These are phyloP conservation scores for Helicocarpus griseus DNA, from an alignment of 2,329 filamentous ascomycete species.

Conservation along the genomic window DNA sequence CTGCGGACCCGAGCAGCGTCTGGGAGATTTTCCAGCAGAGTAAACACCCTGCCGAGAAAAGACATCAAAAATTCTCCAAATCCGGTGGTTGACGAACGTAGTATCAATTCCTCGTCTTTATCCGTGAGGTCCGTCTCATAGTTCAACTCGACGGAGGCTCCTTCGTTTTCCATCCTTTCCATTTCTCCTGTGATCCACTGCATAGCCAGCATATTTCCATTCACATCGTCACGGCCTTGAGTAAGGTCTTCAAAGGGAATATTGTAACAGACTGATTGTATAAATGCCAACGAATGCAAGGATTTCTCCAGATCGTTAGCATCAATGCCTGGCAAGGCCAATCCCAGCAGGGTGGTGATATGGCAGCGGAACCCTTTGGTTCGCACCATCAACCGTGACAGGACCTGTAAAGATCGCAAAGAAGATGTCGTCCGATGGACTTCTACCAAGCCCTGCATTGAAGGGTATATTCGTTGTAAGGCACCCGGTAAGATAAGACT, in stretches of 20 bases:
- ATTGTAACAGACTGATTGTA: constrained; percentile 91
- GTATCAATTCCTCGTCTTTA: constrained; percentile 74
- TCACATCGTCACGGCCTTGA: constrained; percentile 55
- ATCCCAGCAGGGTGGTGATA: constrained; percentile 82
- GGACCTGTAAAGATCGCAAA: constrained; percentile 80
- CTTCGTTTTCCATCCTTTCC: constrained; percentile 83
- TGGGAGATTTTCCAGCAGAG: constrained; percentile 85
- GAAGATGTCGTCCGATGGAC: constrained; percentile 95
- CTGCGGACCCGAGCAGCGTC: constrained; percentile 81
- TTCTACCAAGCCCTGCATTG: constrained; percentile 90
- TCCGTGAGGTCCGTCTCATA: constrained; percentile 75
- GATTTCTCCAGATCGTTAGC: constrained; percentile 97
- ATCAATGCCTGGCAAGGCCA: constrained; percentile 90
- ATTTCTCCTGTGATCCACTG: constrained; percentile 93
- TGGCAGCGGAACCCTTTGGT: constrained; percentile 96
- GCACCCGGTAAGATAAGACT: constrained; percentile 86
- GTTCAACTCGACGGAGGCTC: constrained; percentile 73
- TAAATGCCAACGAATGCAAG: constrained; percentile 84
- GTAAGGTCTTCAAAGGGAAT: constrained; percentile 84
- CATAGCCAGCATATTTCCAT: constrained; percentile 68
- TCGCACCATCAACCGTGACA: constrained; percentile 81
- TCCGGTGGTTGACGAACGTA: constrained; percentile 87
- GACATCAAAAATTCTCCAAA: constrained; percentile 88
- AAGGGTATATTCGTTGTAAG: constrained; percentile 90
- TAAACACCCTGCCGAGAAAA: constrained; percentile 89